Evolutionary conservation across 768 basidiomycete genomes (phyloP).

Genomic region (Phaeotremella fagi): DNA sequence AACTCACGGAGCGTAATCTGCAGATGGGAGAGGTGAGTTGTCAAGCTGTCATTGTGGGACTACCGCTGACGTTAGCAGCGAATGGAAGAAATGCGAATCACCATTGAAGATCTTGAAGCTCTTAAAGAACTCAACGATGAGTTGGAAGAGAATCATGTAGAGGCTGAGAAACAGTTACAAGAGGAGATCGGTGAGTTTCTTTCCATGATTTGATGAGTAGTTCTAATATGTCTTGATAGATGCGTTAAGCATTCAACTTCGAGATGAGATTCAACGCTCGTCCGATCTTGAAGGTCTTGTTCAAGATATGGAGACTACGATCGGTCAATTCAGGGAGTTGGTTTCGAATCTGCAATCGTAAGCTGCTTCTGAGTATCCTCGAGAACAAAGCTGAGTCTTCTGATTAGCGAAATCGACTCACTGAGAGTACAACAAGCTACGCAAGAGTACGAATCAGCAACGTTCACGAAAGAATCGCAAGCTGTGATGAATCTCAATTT

Average conservation of each 20-base stretch:
- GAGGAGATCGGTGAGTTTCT: slow-evolving; percentile 71
- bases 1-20: slow-evolving; percentile 88
- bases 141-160: slow-evolving; percentile 90
- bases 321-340: slow-evolving; percentile 86
- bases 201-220: not conserved
- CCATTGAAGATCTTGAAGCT: slow-evolving; percentile 92
- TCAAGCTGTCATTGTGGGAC: too few relatives aligned
- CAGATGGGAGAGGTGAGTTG: slow-evolving; percentile 76
- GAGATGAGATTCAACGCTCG: slow-evolving; percentile 63
- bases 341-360: slow-evolving; percentile 78
- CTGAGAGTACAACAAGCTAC: slow-evolving; percentile 80
- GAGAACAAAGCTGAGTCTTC: not conserved
- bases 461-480: slow-evolving; percentile 79
- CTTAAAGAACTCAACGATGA: slow-evolving; percentile 95
- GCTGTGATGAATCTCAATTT: slow-evolving; percentile 91
- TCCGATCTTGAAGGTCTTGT: slow-evolving; percentile 70
- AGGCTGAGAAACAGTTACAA: slow-evolving; percentile 84
- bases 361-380: slow-evolving; percentile 16
- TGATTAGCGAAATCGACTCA: slow-evolving; percentile 71
- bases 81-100: slow-evolving; percentile 95
- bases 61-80: slow-evolving; percentile 56
- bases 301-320: slow-evolving; percentile 80
- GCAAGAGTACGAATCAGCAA: slow-evolving; percentile 74
- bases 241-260: slow-evolving; percentile 53
- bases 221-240: slow-evolving; percentile 8